Evolutionary conservation across 139 green algal genomes (phyloP).

Genomic region (Pleodorina starrii): DNA sequence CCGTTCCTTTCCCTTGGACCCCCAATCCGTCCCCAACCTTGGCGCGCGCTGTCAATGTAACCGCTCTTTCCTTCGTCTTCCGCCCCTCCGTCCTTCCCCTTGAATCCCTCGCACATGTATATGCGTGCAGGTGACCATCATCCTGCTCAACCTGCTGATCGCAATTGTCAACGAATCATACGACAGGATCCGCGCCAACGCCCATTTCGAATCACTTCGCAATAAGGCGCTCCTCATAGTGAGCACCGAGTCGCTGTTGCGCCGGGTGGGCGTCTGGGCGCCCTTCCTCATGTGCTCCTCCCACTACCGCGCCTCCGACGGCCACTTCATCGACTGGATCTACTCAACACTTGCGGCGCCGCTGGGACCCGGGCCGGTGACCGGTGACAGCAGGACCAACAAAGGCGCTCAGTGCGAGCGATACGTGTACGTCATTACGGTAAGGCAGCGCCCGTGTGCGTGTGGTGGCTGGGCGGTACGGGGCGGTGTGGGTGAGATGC

Average conservation of each 20-base stretch:
- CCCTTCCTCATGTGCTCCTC: neutral
- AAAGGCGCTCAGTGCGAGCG: neutral
- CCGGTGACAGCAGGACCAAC: neutral
- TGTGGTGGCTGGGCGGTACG: too few relatives aligned
- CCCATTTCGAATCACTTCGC: neutral
- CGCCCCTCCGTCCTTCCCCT: too few relatives aligned
- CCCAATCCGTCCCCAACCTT: too few relatives aligned
- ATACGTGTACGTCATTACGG: constrained; percentile 28
- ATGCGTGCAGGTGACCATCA: constrained; percentile 39
- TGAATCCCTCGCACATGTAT: too few relatives aligned
- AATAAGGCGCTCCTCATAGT: constrained; percentile 40
- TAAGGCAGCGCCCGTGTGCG: too few relatives aligned
- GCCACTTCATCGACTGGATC: neutral
- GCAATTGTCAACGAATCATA: constrained; percentile 42
- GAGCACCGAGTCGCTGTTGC: neutral
- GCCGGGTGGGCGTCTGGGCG: too few relatives aligned
- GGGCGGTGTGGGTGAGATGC: too few relatives aligned
- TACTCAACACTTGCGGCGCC: neutral
- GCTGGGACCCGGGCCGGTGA: neutral
- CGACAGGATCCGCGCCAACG: constrained; percentile 25
- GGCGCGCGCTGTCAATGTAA: too few relatives aligned
- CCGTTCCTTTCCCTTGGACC: too few relatives aligned
- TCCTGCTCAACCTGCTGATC: constrained; percentile 52
- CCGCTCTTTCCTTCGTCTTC: too few relatives aligned
- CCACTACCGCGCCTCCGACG: neutral